These are phyloP conservation scores for Fusarium graminum DNA, from an alignment of 2,329 filamentous ascomycete species.

Conservation along the genomic window DNA sequence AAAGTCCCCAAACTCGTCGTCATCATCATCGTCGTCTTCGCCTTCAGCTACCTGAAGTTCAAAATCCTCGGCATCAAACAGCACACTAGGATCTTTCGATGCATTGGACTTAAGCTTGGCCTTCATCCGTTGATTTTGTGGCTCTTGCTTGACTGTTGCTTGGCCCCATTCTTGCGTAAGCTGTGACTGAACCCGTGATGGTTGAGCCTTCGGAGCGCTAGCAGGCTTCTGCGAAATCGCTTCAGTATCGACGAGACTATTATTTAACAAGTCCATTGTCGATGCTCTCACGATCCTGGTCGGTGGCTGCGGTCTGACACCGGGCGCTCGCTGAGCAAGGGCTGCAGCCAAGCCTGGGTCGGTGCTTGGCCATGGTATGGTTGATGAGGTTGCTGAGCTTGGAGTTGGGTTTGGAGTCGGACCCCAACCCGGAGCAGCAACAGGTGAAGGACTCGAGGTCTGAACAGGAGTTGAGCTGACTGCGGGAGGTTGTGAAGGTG, in stretches of 20 bases:
- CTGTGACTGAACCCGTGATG: slow-evolving; percentile 15
- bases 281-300: slow-evolving; percentile 58
- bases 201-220: slow-evolving; percentile 12
- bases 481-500: slow-evolving; percentile 46
- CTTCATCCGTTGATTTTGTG: slow-evolving; percentile 35
- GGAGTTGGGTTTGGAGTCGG: slow-evolving; percentile 16
- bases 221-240: slow-evolving; percentile 19
- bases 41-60: slow-evolving; percentile 57
- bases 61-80: slow-evolving; percentile 75
- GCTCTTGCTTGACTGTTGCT: slow-evolving; percentile 9
- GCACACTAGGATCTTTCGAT: slow-evolving; percentile 63
- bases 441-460: slow-evolving; percentile 8
- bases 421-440: slow-evolving; percentile 34
- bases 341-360: slow-evolving; percentile 14
- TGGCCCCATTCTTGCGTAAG: slow-evolving; percentile 30
- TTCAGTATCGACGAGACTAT: slow-evolving; percentile 62
- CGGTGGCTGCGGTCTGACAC: slow-evolving; percentile 26
- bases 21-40: slow-evolving; percentile 62
- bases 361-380: slow-evolving; percentile 39
- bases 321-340: slow-evolving; percentile 15
- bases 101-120: slow-evolving; percentile 43
- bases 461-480: slow-evolving; percentile 33
- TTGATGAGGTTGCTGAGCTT: slow-evolving; percentile 29
- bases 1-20: slow-evolving; percentile 68
- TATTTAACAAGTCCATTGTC: slow-evolving; percentile 67